Base-by-base conservation (phyloP, 371 early-diverging fungal species). In the Circinella umbellata region DNA sequence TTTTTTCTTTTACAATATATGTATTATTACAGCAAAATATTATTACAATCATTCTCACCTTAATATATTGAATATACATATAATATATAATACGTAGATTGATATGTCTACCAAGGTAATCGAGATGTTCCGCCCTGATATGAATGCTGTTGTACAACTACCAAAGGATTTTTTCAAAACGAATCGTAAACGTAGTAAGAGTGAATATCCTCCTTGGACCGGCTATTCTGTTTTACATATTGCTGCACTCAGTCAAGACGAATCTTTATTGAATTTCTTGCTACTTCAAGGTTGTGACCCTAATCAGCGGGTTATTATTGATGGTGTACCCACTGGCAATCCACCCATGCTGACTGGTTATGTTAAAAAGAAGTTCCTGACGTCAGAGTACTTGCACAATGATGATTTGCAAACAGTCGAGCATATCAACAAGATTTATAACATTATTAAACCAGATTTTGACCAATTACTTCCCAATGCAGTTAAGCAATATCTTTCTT, bases 221-320 rank as follows among this genome's bases (percentile, higher is more conserved):
- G 89, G 88, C 4, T 78, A 75, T 57, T 73, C 74, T 20, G 75
- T 76, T 14, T 70, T 88, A 51, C 86, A 88, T 69, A 71, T 49
- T 77, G 85, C 81, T 65, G 70, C 76, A 9, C 20, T 61, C 20
- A 64, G 70, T n/a, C 82, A 85, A 68, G 57, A 73, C 42, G 48
- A 59, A 14, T 62, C 62, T 2, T 66, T 85, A 42, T 61, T 82
- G 5, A 48, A 72, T 1, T 77, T 81, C 46, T 64, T 85, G n/a
- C 34, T 85, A 14, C 11, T 37, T 5, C 66, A 72, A 27, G 83
- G 83, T 10, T 69, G 73, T 49, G 61, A 77, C 48, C 73, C 77
- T 17, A 79, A 85, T 35, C 61, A 69, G n/a, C 34, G 51, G 11
- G 66, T 78, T 3, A 53, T 62, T 6, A 54, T 72, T 42, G 71